Percentiles rank a stretch among this genome's conserved stretches.
These are phyloP conservation scores for Rhododendron williamsianum DNA, from an alignment of 148 eudicot species.

Conservation along the genomic window DNA sequence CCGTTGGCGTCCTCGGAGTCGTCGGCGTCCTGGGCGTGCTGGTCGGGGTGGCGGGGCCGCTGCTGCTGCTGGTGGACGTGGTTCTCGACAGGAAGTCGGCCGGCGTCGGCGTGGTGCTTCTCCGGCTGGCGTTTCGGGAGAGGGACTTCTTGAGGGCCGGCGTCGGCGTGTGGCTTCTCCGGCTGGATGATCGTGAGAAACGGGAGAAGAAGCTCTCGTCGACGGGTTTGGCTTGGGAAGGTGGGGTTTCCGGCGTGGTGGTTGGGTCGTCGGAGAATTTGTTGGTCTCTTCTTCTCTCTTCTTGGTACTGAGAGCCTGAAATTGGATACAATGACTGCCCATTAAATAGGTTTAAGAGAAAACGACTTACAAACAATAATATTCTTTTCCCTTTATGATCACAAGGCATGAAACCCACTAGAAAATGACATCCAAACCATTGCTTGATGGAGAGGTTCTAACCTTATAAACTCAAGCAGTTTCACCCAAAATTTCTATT, in stretches of 20 bases:
- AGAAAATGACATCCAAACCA: not conserved
- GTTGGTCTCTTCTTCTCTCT: constrained; percentile 23
- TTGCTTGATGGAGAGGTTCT: not conserved
- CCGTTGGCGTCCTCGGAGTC: constrained; percentile 14
- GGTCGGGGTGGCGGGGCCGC: not conserved
- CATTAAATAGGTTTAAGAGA: not conserved
- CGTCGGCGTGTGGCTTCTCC: constrained; percentile 47
- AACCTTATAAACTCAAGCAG: not conserved
- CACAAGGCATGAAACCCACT: not conserved
- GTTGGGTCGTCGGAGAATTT: constrained; percentile 15
- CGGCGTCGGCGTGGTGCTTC: constrained; percentile 16
- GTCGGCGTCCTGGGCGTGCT: not conserved
- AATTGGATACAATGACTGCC: not conserved
- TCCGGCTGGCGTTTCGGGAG: constrained; percentile 24
- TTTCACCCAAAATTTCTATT: not conserved
- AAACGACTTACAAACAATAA: not conserved
- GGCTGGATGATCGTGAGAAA: constrained; percentile 38
- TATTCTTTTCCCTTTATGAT: not conserved
- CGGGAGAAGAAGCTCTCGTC: constrained; percentile 35
- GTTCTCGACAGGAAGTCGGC: not conserved
- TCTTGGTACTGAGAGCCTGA: constrained; percentile 30
- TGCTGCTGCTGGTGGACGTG: not conserved
- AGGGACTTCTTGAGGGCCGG: constrained; percentile 13
- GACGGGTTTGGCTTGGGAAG: not conserved
- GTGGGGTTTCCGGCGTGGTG: constrained; percentile 18